These are phyloP conservation scores for Malassezia furfur DNA, from an alignment of 1,284 basidiomycete species.

Conservation along the genomic window DNA sequence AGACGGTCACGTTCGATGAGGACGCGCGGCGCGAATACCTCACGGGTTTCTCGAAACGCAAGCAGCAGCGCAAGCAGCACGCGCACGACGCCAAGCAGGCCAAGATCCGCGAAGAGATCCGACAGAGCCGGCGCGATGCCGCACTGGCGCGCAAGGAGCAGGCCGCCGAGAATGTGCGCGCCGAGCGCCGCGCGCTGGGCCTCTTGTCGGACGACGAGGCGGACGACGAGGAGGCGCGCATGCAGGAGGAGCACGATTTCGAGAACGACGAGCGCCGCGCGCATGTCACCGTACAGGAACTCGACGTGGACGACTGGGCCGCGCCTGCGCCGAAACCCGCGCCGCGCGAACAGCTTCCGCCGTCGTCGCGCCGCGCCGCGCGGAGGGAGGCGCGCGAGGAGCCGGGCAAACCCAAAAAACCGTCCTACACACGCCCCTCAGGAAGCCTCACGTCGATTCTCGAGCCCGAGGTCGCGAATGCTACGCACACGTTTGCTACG, in stretches of 20 bases:
- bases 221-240: conserved; percentile 20
- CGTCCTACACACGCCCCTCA: neutral
- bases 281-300: conserved; percentile 15
- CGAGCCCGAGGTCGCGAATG: conserved; percentile 12
- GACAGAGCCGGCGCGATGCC: conserved; percentile 20
- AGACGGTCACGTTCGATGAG: conserved; percentile 39
- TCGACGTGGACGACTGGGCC: conserved; percentile 6
- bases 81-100: conserved; percentile 29
- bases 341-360: neutral
- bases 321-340: neutral
- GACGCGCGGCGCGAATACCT: conserved; percentile 37
- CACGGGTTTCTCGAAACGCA: conserved; percentile 45
- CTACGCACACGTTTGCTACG: neutral
- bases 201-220: conserved; percentile 28
- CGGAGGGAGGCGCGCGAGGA: neutral
- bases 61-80: conserved; percentile 38
- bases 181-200: conserved; percentile 31
- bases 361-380: conserved; percentile 2
- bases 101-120: conserved; percentile 30
- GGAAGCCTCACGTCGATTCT: conserved; percentile 16
- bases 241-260: conserved; percentile 11
- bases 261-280: conserved; percentile 13
- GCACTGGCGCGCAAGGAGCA: conserved; percentile 28
- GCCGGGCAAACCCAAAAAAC: neutral
- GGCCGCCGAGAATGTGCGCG: conserved; percentile 38